These are phyloP conservation scores for Artemisia argyi DNA, from an alignment of 129 eudicot genomes.

Conservation along the genomic window DNA sequence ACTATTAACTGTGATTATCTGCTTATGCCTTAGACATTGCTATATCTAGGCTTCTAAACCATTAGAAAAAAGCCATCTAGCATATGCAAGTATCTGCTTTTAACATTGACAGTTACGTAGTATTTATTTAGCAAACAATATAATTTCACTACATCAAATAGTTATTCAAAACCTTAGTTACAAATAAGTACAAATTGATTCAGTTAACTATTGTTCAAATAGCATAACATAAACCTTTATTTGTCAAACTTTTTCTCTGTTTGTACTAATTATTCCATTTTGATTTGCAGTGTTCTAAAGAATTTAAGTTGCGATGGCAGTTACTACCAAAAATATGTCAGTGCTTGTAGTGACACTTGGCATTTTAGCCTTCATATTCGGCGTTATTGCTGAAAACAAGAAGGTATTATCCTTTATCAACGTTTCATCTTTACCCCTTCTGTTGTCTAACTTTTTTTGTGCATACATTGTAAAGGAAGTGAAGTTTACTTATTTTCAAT, in stretches of 20 bases:
- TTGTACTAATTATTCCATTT: slow-evolving; percentile 12
- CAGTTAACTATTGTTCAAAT: too few species aligned
- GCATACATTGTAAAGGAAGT: neutral
- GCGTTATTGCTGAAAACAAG: slow-evolving; percentile 90
- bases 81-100: too few species aligned
- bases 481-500: neutral
- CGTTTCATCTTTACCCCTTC: neutral
- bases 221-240: too few species aligned
- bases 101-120: too few species aligned
- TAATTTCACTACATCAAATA: too few species aligned
- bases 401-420: slow-evolving; percentile 43
- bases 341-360: slow-evolving; percentile 68
- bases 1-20: too few species aligned
- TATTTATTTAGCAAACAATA: too few species aligned
- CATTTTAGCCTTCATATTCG: slow-evolving; percentile 59
- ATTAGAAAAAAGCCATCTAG: too few species aligned
- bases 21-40: too few species aligned
- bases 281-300: slow-evolving; percentile 4
- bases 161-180: too few species aligned
- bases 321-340: slow-evolving; percentile 62
- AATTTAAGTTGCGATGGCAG: slow-evolving; percentile 42
- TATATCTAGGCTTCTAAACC: too few species aligned
- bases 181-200: too few species aligned
- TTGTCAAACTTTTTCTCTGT: neutral
- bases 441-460: neutral